Conservation (phyloP, 2,329 filamentous ascomycete genomes). For the Xylaria sp. region DNA sequence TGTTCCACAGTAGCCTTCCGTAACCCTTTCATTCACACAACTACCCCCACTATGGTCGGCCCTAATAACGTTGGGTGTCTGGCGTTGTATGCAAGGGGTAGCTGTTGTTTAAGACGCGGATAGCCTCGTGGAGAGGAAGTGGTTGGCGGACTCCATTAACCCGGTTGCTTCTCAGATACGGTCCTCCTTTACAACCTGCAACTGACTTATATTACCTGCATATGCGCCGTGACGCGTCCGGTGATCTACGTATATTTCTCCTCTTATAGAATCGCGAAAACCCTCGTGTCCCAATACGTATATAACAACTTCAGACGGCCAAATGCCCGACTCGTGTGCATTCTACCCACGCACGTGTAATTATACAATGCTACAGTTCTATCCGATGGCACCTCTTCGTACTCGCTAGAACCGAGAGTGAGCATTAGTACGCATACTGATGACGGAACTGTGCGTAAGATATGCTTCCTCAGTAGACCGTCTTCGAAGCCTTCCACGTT, state of each 20-base stretch:
- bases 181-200: background rate
- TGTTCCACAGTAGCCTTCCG: conserved; percentile 9
- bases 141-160: conserved; percentile 34
- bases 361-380: too few species aligned
- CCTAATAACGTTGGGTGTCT: background rate
- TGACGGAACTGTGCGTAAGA: too few species aligned
- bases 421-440: too few species aligned
- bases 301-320: background rate
- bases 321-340: background rate
- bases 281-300: background rate
- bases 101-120: background rate
- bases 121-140: background rate
- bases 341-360: background rate
- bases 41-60: conserved; percentile 1
- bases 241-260: conserved; percentile 6
- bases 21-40: conserved; percentile 5
- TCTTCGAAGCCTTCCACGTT: too few species aligned
- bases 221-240: background rate
- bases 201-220: conserved; percentile 13
- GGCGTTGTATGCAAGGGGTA: conserved; percentile 6
- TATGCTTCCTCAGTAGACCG: too few species aligned
- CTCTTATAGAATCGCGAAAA: conserved; percentile 4
- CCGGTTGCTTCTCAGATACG: conserved; percentile 14
- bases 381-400: too few species aligned
- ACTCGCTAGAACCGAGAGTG: too few species aligned